A percentile compares a stretch with the other conserved stretches of the same genome.
phyloP scores from a whole-genome alignment of 2,329 filamentous ascomycete species.

The Pseudocercospora musae region DNA sequence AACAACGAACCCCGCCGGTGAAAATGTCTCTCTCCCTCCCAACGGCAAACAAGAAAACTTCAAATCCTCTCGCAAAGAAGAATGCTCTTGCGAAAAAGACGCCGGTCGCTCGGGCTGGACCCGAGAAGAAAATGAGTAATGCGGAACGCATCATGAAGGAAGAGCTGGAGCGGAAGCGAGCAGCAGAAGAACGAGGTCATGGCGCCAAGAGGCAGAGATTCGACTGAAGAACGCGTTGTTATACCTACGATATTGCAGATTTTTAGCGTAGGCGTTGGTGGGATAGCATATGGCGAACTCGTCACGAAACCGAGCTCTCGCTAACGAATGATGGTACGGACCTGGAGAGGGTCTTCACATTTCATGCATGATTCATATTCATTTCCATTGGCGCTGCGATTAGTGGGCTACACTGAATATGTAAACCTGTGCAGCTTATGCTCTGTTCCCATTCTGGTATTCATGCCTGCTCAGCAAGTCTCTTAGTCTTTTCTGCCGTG shows the following conservation, averaged over 20 bases:
- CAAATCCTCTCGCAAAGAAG: conserved; percentile 73
- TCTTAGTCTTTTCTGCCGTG: background rate
- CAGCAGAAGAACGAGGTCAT: conserved; percentile 30
- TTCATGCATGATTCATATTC: background rate
- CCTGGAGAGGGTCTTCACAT: background rate
- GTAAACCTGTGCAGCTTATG: conserved; percentile 3
- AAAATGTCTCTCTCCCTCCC: conserved; percentile 58
- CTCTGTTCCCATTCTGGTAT: conserved; percentile 1
- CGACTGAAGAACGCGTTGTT: no score
- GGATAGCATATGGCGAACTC: background rate
- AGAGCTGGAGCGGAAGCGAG: conserved; percentile 40
- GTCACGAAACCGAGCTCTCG: background rate
- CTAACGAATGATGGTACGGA: background rate
- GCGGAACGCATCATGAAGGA: conserved; percentile 84
- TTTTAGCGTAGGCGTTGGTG: conserved; percentile 13
- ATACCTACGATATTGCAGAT: background rate
- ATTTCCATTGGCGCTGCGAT: background rate
- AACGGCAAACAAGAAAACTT: conserved; percentile 56
- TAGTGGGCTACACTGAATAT: conserved; percentile 2
- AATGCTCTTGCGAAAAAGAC: conserved; percentile 70
- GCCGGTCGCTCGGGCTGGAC: conserved; percentile 50
- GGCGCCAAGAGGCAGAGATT: conserved; percentile 21
- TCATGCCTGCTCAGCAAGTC: conserved; percentile 11
- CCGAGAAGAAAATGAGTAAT: conserved; percentile 81
- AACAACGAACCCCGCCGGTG: no score